phyloP scores from a whole-genome alignment of 2,329 filamentous ascomycete species.

The Monilinia aucupariae region DNA sequence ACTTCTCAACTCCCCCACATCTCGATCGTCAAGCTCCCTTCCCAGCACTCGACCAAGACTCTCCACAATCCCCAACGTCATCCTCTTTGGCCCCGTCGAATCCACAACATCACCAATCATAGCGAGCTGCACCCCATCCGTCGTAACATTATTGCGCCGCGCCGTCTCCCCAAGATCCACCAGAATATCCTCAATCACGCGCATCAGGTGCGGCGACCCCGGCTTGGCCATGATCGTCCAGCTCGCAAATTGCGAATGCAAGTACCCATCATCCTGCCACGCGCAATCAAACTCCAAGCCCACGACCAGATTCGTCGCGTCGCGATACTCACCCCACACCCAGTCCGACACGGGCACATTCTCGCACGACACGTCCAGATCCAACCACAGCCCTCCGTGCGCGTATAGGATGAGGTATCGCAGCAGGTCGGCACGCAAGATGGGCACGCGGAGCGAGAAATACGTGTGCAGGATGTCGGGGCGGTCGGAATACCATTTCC shows the following conservation, averaged over 20 bases:
- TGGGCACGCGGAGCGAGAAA: conserved; percentile 53
- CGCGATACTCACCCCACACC: conserved; percentile 55
- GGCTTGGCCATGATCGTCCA: conserved; percentile 4
- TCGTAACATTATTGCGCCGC: neutral
- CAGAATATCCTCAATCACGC: neutral
- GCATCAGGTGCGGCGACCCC: neutral
- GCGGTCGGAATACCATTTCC: conserved; percentile 39
- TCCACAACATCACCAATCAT: conserved; percentile 8
- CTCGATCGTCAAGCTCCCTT: neutral
- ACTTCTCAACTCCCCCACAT: neutral
- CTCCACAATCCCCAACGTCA: conserved; percentile 8
- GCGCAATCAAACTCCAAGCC: neutral
- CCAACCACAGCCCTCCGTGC: conserved; percentile 47
- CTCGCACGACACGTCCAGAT: conserved; percentile 50
- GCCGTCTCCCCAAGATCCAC: neutral
- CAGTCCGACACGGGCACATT: conserved; percentile 49
- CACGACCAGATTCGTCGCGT: neutral
- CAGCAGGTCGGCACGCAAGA: conserved; percentile 61
- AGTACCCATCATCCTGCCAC: neutral
- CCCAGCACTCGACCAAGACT: neutral
- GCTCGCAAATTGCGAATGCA: conserved; percentile 1
- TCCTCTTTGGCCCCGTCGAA: conserved; percentile 3
- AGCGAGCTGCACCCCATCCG: neutral
- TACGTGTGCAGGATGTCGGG: conserved; percentile 61
- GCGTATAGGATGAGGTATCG: conserved; percentile 64